Base-by-base conservation (phyloP, 2,329 filamentous ascomycete genomes). In the Colletotrichum kahawae region DNA sequence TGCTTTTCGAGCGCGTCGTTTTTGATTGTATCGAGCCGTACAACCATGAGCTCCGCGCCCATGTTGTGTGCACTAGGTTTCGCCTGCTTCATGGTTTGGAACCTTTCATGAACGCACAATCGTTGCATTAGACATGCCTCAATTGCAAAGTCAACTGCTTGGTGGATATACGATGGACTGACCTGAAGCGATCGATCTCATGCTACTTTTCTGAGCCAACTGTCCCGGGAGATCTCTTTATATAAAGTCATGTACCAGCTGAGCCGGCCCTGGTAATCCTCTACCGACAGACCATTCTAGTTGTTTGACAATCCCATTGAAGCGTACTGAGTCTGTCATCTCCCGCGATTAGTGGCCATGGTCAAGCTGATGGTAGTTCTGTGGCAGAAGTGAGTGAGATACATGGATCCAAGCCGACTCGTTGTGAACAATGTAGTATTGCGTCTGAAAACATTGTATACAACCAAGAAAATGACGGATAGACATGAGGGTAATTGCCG, bases 11-110 rank as follows among this genome's bases (percentile, higher is more conserved):
- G 38, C 9, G 38, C 18, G 38, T 9, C 38, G 38, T 1, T 12
- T 5, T 0, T 43, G 1, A 3, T 6, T 18, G 8, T 4, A 18
- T 12, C 18, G 38, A 5, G 2, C 18, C 4, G 18, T n/a, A 43
- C 9, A 9, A 9, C 18, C 5, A 6, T 3, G 5, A 10, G 9
- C 8, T 43, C 5, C 4, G 9, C 38, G 38, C 2, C 38, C 9
- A 5, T 27, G 24, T 27, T 27, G 24, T 27, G 24, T 27, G 24
- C 24, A 27, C 24, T 27, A 5, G 24, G 24, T 27, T 27, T 27
- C 24, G 4, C 16, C 18, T 43, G 5, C 5, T 43, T 9, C 38
- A 4, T 10, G 38, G 8, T 43, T 3, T 4, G 2, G 4, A 18
- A 5, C 16, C 16, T 18, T 38, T 38, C 18, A 4, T 43, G 10